phyloP scores from a whole-genome alignment of 2,329 filamentous ascomycete species.

The Ophiostoma sp. region DNA sequence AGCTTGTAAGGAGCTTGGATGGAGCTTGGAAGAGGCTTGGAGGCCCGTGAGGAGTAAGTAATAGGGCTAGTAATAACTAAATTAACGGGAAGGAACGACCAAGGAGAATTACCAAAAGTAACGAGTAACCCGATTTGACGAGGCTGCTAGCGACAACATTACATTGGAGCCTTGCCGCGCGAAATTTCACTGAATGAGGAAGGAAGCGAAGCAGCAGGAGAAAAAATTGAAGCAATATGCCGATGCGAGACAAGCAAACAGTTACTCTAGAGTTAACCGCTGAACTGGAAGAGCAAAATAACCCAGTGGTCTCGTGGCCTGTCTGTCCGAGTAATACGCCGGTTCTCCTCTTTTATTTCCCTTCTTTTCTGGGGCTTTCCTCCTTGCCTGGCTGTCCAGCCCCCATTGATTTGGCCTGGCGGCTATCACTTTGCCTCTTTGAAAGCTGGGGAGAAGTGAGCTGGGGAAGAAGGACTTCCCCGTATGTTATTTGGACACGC shows the following conservation, averaged over 20 bases:
- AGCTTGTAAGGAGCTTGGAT: neutral
- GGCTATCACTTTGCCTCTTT: neutral
- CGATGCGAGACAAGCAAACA: neutral
- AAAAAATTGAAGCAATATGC: neutral
- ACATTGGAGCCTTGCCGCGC: neutral
- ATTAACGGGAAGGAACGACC: neutral
- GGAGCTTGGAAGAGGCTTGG: neutral
- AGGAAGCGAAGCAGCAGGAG: neutral
- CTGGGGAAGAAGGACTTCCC: slow-evolving; percentile 3
- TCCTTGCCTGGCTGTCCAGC: neutral
- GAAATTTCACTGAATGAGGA: neutral
- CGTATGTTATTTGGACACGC: neutral
- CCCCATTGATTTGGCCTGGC: neutral
- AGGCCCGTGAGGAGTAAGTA: slow-evolving; percentile 2
- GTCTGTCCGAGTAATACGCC: slow-evolving; percentile 1
- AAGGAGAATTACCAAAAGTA: neutral
- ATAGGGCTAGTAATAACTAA: neutral
- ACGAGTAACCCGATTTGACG: neutral
- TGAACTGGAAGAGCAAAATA: neutral
- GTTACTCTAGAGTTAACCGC: neutral
- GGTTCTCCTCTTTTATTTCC: neutral
- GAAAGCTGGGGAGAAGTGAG: neutral
- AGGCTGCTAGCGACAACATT: neutral
- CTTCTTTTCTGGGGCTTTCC: neutral
- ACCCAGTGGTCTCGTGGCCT: neutral